These are phyloP conservation scores for Colletotrichum gigasporum DNA, from an alignment of 2,329 filamentous ascomycete species.

Conservation along the genomic window DNA sequence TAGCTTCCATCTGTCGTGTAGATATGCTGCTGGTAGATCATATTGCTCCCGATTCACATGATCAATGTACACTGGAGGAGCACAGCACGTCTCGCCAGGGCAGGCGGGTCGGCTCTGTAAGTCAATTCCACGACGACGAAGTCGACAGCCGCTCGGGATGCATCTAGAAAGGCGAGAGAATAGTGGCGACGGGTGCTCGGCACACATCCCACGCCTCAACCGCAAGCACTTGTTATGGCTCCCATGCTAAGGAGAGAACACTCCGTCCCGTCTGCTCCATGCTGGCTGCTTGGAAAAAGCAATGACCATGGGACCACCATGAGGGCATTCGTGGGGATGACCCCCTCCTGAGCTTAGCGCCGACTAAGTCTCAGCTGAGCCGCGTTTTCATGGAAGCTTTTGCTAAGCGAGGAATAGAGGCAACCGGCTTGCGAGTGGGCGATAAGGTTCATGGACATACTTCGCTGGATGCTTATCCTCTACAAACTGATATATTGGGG, in stretches of 20 bases:
- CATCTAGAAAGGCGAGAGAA: too few relatives aligned
- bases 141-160: background rate
- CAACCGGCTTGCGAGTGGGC: too few relatives aligned
- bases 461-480: too few relatives aligned
- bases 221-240: too few relatives aligned
- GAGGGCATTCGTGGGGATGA: too few relatives aligned
- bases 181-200: too few relatives aligned
- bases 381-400: background rate
- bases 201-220: too few relatives aligned
- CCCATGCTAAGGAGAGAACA: too few relatives aligned
- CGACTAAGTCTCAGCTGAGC: constrained; percentile 1
- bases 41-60: background rate
- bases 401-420: background rate
- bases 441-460: too few relatives aligned
- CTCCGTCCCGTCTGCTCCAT: background rate
- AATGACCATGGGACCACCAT: too few relatives aligned
- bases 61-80: constrained; percentile 5
- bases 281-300: too few relatives aligned
- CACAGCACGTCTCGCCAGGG: background rate
- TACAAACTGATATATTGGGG: too few relatives aligned
- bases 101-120: background rate
- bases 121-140: constrained; percentile 7
- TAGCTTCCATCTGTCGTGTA: constrained; percentile 21
- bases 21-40: constrained; percentile 16
- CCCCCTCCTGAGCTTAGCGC: background rate